Evolutionary conservation across 257 asterid species (phyloP), one percentile per base, ranked within the genome.

Genomic region (Salvia hispanica): DNA sequence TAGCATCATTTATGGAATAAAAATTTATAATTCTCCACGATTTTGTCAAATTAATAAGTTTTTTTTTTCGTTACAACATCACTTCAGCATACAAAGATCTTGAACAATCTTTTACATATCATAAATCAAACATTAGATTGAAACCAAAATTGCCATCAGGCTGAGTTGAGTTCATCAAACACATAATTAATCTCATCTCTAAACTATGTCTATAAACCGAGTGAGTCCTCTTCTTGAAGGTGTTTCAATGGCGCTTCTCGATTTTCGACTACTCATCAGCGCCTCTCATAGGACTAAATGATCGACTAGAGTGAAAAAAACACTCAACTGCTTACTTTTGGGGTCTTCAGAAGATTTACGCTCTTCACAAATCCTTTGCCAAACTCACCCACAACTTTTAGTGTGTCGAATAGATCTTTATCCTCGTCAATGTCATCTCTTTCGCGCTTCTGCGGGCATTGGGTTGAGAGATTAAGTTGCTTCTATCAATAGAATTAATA

Each of bases 341-440:
- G 91, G 43, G 94, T 84, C 85, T 85, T 87, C 75, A 89, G 84
- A 48, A 85, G 72, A 86, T 85, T 76, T 46, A 94, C 74, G 55
- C 95, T 87, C 77, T 79, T 85, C 25, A 88, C 95, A 10, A 88
- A 79, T 62, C 99, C 99, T 84, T 91, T 91, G 57, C 99, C 99
- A 0, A 77, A 84, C 75, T 83, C 77, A 28, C 96, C 96, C 62
- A 94, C 89, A 52, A 84, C 78, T 77, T 78, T 84, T 43, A 93
- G 78, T 3, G 72, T 67, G 67, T 78, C 84, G 9, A 82, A 13
- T 31, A 83, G 58, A 77, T 81, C 87, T 25, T 61, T 55, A 4
- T 80, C 91, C 50, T 73, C 89, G 0, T 43, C 68, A 7, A 14
- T 60, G 14, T 58, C 78, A 9, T 85, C 96, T 68, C 92, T 81